Percentiles rank a stretch among this genome's conserved stretches.
phyloP scores from a whole-genome alignment of 352 stramenopile species.

The Plasmopara viticola region DNA sequence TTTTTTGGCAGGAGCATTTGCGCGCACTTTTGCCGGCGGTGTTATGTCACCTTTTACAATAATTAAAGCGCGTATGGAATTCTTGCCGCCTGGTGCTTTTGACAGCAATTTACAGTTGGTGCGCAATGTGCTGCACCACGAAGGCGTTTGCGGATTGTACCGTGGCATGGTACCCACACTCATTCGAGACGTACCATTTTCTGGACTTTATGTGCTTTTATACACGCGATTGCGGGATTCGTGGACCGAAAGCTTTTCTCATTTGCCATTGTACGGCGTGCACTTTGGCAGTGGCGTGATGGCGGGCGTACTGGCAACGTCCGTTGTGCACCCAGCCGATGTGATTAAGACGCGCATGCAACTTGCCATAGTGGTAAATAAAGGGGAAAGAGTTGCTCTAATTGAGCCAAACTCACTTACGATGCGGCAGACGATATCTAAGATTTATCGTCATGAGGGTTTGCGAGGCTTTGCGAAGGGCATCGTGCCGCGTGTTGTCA shows the following conservation, averaged over 20 bases:
- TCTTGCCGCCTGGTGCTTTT: slow-evolving; percentile 54
- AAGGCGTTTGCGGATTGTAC: slow-evolving; percentile 76
- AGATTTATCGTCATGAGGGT: slow-evolving; percentile 91
- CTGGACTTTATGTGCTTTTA: slow-evolving; percentile 80
- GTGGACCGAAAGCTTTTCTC: slow-evolving; percentile 34
- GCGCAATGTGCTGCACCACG: slow-evolving; percentile 51
- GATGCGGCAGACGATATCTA: slow-evolving; percentile 57
- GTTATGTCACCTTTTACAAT: slow-evolving; percentile 83
- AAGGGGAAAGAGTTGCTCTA: slow-evolving; percentile 18
- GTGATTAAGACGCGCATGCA: slow-evolving; percentile 89
- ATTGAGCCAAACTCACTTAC: slow-evolving; percentile 52
- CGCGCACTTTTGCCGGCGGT: slow-evolving; percentile 75
- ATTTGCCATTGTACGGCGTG: slow-evolving; percentile 48
- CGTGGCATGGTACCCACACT: slow-evolving; percentile 80
- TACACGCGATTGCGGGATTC: slow-evolving; percentile 66
- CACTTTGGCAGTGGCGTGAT: slow-evolving; percentile 79
- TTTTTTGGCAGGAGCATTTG: slow-evolving; percentile 74
- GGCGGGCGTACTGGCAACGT: slow-evolving; percentile 68
- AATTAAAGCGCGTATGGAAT: slow-evolving; percentile 85
- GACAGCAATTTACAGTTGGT: slow-evolving; percentile 58
- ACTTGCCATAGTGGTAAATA: slow-evolving; percentile 52
- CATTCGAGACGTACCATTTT: slow-evolving; percentile 85
- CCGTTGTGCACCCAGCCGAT: slow-evolving; percentile 80
- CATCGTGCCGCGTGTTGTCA: slow-evolving; percentile 90
- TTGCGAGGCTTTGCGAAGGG: slow-evolving; percentile 90